Evolutionary conservation across 2,329 filamentous ascomycete genomes (phyloP).

Genomic region (Endoconidiophora polonica): DNA sequence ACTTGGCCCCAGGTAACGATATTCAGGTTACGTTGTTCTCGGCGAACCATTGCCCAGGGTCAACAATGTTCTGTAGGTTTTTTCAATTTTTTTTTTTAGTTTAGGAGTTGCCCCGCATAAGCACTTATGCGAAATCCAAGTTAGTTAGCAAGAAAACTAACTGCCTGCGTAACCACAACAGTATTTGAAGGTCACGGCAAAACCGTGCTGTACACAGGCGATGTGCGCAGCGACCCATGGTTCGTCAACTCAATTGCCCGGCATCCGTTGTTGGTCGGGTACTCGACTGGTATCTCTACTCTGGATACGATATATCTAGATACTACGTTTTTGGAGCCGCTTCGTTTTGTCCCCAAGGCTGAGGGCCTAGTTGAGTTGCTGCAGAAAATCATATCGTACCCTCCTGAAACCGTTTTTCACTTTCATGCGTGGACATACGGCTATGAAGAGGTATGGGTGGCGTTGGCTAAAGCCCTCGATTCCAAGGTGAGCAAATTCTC

Average conservation of each 20-base stretch:
- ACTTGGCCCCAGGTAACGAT: conserved; percentile 49
- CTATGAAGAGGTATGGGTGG: conserved; percentile 85
- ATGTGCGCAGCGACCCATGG: conserved; percentile 74
- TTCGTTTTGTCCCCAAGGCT: conserved; percentile 44
- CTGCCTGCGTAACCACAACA: conserved; percentile 16
- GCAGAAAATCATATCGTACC: conserved; percentile 49
- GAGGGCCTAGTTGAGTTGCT: conserved; percentile 63
- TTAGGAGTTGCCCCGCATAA: no score
- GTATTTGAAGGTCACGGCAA: conserved; percentile 59
- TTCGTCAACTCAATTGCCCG: conserved; percentile 60
- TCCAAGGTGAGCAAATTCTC: conserved; percentile 32
- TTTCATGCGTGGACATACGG: conserved; percentile 65
- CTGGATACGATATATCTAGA: conserved; percentile 80
- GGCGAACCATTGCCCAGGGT: conserved; percentile 80
- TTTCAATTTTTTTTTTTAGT: background rate
- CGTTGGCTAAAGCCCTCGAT: conserved; percentile 52
- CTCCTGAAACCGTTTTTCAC: conserved; percentile 61
- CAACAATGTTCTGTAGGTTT: conserved; percentile 65
- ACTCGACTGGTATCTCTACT: conserved; percentile 44
- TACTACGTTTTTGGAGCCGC: conserved; percentile 49
- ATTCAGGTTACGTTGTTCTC: conserved; percentile 74
- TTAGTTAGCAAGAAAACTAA: no score
- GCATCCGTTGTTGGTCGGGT: conserved; percentile 60
- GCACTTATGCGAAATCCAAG: no score
- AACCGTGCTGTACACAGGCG: conserved; percentile 74